Percentiles rank a stretch among this genome's conserved stretches.
phyloP scores from a whole-genome alignment of 768 basidiomycete genomes.

The Gymnopilus junonius region DNA sequence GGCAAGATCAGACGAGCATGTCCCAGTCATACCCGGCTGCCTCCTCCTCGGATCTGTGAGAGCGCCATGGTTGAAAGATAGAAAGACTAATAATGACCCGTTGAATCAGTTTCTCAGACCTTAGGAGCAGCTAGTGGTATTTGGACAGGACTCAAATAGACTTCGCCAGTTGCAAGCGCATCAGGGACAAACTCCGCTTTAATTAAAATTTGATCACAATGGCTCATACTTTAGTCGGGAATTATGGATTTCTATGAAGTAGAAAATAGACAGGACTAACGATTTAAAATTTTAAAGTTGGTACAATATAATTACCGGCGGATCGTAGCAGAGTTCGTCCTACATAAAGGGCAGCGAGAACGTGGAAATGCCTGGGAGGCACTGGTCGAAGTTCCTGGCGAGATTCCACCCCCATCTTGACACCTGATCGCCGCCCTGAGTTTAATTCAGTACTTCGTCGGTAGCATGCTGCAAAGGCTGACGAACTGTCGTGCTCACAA shows the following conservation, averaged over 20 bases:
- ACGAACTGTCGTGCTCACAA: constrained; percentile 1
- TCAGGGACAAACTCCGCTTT: background rate
- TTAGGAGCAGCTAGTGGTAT: background rate
- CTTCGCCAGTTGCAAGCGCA: background rate
- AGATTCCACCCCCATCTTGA: background rate
- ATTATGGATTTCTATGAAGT: background rate
- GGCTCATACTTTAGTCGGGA: too few relatives aligned
- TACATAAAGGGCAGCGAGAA: background rate
- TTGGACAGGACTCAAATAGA: background rate
- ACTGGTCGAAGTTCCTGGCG: background rate
- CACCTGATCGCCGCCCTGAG: background rate
- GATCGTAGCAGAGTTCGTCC: background rate
- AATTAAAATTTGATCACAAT: too few relatives aligned
- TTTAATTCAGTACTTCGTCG: background rate
- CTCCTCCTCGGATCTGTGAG: background rate
- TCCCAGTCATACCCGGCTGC: background rate
- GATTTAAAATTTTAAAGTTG: background rate
- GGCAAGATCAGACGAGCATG: background rate
- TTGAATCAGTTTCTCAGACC: background rate
- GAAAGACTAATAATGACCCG: background rate
- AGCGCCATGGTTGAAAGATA: background rate
- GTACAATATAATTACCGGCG: background rate
- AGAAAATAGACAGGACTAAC: background rate
- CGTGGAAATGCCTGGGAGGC: background rate
- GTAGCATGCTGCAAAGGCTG: background rate